Evolutionary conservation across 805 yeast genomes (phyloP).

Genomic region (Yamadazyma nakazawae): DNA sequence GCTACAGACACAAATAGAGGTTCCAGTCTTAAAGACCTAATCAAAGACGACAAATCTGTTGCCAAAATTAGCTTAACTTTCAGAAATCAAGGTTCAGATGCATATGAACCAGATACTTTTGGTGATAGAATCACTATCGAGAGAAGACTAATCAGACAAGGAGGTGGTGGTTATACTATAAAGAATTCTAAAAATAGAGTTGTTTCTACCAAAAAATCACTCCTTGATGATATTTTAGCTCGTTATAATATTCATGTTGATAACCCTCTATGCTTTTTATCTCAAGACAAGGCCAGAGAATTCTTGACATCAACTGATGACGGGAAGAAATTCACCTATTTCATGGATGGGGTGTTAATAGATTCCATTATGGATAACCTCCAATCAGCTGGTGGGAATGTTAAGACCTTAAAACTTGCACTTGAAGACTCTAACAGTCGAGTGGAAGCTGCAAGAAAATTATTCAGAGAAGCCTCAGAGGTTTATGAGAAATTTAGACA

Average conservation of each 20-base stretch:
- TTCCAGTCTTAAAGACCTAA: slow-evolving; percentile 59
- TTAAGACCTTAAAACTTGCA: slow-evolving; percentile 27
- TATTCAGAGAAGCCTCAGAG: slow-evolving; percentile 26
- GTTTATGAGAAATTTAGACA: slow-evolving; percentile 33
- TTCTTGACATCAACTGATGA: slow-evolving; percentile 78
- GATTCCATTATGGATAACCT: slow-evolving; percentile 62
- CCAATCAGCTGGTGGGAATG: slow-evolving; percentile 26
- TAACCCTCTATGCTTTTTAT: slow-evolving; percentile 87
- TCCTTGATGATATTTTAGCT: slow-evolving; percentile 64
- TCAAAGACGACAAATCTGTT: slow-evolving; percentile 71
- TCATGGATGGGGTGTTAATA: slow-evolving; percentile 76
- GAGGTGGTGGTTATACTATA: slow-evolving; percentile 52
- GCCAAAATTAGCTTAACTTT: slow-evolving; percentile 66
- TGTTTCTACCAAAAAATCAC: slow-evolving; percentile 59
- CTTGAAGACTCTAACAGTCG: slow-evolving; percentile 24
- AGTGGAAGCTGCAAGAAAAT: slow-evolving; percentile 22
- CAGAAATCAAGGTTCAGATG: slow-evolving; percentile 62
- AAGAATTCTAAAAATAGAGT: slow-evolving; percentile 46
- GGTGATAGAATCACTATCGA: slow-evolving; percentile 73
- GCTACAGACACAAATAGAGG: slow-evolving; percentile 90
- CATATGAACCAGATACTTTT: slow-evolving; percentile 58
- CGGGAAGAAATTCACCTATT: slow-evolving; percentile 65
- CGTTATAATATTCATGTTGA: slow-evolving; percentile 75
- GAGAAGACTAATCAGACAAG: slow-evolving; percentile 56
- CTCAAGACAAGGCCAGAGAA: slow-evolving; percentile 92